phyloP scores from a whole-genome alignment of 139 green algal genomes.

The Spirogloea muscicola region DNA sequence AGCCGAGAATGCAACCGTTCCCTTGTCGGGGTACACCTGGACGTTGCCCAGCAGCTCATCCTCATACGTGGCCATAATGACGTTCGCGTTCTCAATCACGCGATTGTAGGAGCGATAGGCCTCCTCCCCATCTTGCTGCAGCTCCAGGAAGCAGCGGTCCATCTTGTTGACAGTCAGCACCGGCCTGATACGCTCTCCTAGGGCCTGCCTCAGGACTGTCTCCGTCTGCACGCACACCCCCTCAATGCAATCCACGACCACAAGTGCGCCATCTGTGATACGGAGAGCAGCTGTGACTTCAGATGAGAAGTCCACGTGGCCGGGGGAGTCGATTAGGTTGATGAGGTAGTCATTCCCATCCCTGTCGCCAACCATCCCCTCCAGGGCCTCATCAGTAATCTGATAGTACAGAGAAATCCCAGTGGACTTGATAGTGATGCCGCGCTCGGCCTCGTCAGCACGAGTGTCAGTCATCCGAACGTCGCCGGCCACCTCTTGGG shows the following conservation, averaged over 20 bases:
- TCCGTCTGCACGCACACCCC: constrained; percentile 99
- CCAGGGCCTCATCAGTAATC: constrained; percentile 75
- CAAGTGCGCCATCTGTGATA: constrained; percentile 97
- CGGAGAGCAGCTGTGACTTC: constrained; percentile 98
- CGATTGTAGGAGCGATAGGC: constrained; percentile 91
- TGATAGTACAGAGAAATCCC: constrained; percentile 99
- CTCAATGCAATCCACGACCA: constrained; percentile 99
- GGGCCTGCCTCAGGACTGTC: constrained; percentile 94
- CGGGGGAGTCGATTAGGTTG: constrained; percentile 99
- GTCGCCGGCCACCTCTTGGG: constrained; percentile 73
- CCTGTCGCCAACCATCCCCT: constrained; percentile 67
- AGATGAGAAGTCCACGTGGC: constrained; percentile 99
- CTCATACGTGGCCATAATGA: constrained; percentile 97
- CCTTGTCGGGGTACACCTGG: constrained; percentile 94
- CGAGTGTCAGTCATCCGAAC: constrained; percentile 79
- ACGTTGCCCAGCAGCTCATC: constrained; percentile 93
- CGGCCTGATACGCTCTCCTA: constrained; percentile 92
- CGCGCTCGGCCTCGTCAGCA: constrained; percentile 95
- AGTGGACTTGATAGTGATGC: constrained; percentile 99
- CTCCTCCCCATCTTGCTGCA: constrained; percentile 86
- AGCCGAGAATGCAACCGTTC: constrained; percentile 95
- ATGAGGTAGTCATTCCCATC: constrained; percentile 92
- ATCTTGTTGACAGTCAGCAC: constrained; percentile 99
- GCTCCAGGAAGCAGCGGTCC: constrained; percentile 98
- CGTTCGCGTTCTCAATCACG: constrained; percentile 98